Evolutionary conservation across 2,329 filamentous ascomycete genomes (phyloP).

Genomic region (Exserohilum turcica): DNA sequence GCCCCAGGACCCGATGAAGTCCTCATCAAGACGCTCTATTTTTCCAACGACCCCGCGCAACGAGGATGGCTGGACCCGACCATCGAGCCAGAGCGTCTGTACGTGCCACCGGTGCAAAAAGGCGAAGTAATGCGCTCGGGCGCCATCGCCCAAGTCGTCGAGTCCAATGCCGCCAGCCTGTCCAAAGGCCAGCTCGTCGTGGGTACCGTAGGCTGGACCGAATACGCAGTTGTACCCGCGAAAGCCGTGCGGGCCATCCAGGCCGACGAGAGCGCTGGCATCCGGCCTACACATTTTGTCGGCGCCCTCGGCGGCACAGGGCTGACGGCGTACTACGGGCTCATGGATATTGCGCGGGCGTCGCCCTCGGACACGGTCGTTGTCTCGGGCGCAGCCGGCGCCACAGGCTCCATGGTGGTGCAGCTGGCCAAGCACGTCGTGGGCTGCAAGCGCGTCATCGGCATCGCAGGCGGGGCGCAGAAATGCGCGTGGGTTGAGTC

Average conservation of each 20-base stretch:
- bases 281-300: constrained; percentile 53
- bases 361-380: constrained; percentile 73
- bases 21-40: constrained; percentile 53
- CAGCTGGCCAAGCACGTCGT: constrained; percentile 60
- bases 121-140: constrained; percentile 66
- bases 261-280: constrained; percentile 38
- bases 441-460: constrained; percentile 56
- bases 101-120: constrained; percentile 52
- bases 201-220: constrained; percentile 64
- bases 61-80: constrained; percentile 42
- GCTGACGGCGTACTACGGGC: constrained; percentile 76
- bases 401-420: constrained; percentile 72
- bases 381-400: constrained; percentile 77
- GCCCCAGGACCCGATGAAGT: constrained; percentile 49
- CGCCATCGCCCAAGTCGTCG: constrained; percentile 64
- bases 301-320: constrained; percentile 58
- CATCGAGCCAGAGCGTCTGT: constrained; percentile 52
- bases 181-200: constrained; percentile 64
- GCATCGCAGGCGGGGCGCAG: constrained; percentile 58
- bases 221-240: constrained; percentile 62
- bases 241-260: constrained; percentile 39
- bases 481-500: constrained; percentile 59
- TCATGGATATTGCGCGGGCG: constrained; percentile 69
- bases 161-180: constrained; percentile 60
- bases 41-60: constrained; percentile 61